A percentile compares a stretch with the other conserved stretches of the same genome.
These are phyloP conservation scores for Staphylotrichum tortipilum DNA, from an alignment of 495 filamentous ascomycete species.

Conservation along the genomic window DNA sequence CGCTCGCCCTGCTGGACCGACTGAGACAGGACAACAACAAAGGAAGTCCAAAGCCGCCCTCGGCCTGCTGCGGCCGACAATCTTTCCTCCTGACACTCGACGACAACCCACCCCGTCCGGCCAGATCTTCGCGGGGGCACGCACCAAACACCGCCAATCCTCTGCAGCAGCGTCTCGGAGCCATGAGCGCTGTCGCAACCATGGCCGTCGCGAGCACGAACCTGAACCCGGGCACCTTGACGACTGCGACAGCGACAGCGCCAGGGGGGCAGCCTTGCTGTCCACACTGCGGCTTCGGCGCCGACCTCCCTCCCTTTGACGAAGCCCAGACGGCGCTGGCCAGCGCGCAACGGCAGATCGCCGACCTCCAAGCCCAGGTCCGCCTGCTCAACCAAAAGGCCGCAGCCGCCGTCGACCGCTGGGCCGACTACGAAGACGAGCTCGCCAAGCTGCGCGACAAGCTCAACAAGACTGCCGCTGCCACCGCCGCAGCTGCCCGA, in stretches of 20 bases:
- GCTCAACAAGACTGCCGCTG: too few species aligned
- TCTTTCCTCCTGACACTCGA: neutral
- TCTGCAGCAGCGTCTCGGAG: neutral
- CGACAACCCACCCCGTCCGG: too few species aligned
- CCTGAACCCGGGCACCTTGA: slow-evolving; percentile 9
- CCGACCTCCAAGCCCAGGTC: slow-evolving; percentile 76
- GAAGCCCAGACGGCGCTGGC: slow-evolving; percentile 43
- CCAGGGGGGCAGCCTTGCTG: too few species aligned
- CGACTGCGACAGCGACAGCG: neutral
- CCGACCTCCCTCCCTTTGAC: slow-evolving; percentile 24
- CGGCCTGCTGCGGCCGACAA: neutral
- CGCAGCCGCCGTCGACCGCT: slow-evolving; percentile 65
- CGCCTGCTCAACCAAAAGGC: slow-evolving; percentile 66
- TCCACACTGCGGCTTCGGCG: slow-evolving; percentile 32
- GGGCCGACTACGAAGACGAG: slow-evolving; percentile 94
- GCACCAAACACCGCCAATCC: neutral
- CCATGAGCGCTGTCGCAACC: slow-evolving; percentile 3
- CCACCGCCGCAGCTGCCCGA: too few species aligned
- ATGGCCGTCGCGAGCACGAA: slow-evolving; percentile 5
- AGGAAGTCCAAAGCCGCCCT: neutral
- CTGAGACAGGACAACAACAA: neutral
- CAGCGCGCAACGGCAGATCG: slow-evolving; percentile 59
- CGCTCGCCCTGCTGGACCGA: neutral
- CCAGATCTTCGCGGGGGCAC: neutral
- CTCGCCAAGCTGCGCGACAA: slow-evolving; percentile 55